Evolutionary conservation across 805 yeast genomes (phyloP), one percentile per base, ranked within the genome.

Genomic region (Candida succiphila): DNA sequence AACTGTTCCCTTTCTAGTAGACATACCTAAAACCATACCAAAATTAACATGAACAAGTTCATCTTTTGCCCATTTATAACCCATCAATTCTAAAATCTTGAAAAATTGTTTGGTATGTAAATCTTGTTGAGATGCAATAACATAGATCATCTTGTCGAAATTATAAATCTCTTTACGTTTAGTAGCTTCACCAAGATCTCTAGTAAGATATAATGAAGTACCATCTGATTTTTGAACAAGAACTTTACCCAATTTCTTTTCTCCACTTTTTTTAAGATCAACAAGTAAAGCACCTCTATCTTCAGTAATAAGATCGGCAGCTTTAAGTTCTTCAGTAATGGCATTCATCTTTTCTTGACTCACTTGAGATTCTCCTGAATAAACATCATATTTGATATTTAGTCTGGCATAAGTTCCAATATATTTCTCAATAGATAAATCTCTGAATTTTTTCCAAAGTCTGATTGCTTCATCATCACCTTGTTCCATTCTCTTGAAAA

Each of bases 11-110:
- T 78, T 84, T 67, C 99, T 79, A 38, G 98, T 92, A 19, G 95
- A 82, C 99, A 92, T 92, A 48, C 98, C 98, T 52, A 75, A 82
- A 32, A 92, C 98, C 94, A 92, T 82, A 60, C 99, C 99, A 48
- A 88, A 92, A 63, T 82, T 89, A 48, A 92, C 72, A 59, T 89
- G 97, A 50, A 69, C 71, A 47, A 89, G 65, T 36, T 47, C 44
- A 29, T 45, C 51, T 38, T 69, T 71, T 32, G 95, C 88, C 96
- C 96, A 92, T 41, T 75, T 79, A 56, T 69, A 75, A 30, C 85
- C 96, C 81, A 89, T 72, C 61, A 84, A 84, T 49, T 88, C 88
- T 54, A 92, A 67, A 45, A 87, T 85, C 63, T 87, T 94, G 60
- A 92, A 89, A 57, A 92, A 84, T 64, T 92, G 99, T 36, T 88